Percentiles rank a stretch among this genome's conserved stretches.
Conservation (phyloP, 106 monocot genomes). For the Dendrobium officinale region DNA sequence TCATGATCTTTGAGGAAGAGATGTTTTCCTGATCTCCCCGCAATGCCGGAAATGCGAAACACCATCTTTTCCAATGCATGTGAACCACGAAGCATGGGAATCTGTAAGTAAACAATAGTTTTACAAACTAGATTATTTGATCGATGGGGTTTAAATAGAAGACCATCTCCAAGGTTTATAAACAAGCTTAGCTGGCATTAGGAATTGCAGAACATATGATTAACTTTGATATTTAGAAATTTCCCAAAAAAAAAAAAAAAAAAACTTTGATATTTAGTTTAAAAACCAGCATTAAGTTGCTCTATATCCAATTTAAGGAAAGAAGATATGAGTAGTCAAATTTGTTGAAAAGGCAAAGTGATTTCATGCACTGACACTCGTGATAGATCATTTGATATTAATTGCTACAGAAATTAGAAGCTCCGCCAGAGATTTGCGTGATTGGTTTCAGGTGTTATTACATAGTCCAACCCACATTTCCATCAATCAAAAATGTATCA, state of each 20-base stretch:
- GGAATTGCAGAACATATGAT: background rate
- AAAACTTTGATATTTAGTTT: no score
- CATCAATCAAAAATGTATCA: background rate
- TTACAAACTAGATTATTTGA: background rate
- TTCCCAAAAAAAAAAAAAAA: no score
- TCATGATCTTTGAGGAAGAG: slow-evolving; percentile 60
- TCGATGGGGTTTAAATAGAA: background rate
- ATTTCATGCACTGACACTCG: background rate
- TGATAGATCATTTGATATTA: background rate
- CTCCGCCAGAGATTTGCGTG: background rate
- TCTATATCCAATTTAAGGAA: background rate
- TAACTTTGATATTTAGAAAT: background rate
- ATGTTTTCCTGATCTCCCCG: slow-evolving; percentile 74
- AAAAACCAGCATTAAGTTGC: background rate
- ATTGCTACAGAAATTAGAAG: background rate
- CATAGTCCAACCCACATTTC: background rate
- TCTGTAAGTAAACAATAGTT: slow-evolving; percentile 25
- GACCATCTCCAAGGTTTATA: background rate
- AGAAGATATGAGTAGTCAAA: background rate
- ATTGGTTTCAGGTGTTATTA: background rate
- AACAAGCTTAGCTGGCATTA: background rate
- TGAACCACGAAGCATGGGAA: slow-evolving; percentile 65
- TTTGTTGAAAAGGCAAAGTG: background rate
- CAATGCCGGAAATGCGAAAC: slow-evolving; percentile 44
- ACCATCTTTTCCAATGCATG: slow-evolving; percentile 57